Base-by-base conservation (phyloP, 169 alveolate species). In the Plasmodium fragile region DNA sequence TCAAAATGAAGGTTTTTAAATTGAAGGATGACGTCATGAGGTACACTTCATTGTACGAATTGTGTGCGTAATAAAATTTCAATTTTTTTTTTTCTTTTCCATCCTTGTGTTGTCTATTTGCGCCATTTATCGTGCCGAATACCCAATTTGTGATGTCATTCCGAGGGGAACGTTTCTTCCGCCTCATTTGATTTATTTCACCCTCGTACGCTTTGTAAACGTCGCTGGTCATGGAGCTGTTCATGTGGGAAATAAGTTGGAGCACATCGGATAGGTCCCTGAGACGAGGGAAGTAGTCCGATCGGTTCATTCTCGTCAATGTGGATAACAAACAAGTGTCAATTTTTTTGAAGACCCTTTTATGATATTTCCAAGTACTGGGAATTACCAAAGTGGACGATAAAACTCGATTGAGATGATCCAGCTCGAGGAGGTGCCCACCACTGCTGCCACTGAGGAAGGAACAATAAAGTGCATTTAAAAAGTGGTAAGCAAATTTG, bases 311-410 rank as follows among this genome's bases (percentile, higher is more conserved):
- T 52, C 75, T 72, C 45, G 30, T 85, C 45, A 85, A 75, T n/a
- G 28, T 52, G 30, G 16, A 32, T 18, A 85, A 69, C 18, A 22
- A 34, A 16, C 81, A 85, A 4, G 28, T 75, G 41, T 75, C 69
- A n/a, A 85, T 73, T 73, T 73, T 13, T 73, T 75, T 52, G 80
- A 32, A 73, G 16, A 85, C 71, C 49, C 71, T 53, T 36, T 75
- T 85, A 30, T 32, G 80, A 85, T 85, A 75, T 73, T 73, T 85
- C 25, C 55, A 8, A 52, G n/a, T 8, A 30, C 39, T 49, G 18
- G 87, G 41, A 13, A 85, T 73, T 28, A 85, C 71, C 69, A 85
- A 49, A n/a, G 85, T 73, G 18, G 85, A 85, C n/a, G 93, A 85
- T 13, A 85, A 73, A 10, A 53, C 25, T 55, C 43, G 59, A 85